A percentile compares a stretch with the other conserved stretches of the same genome.
These are phyloP conservation scores for Mrakia gelida DNA, from an alignment of 768 basidiomycete species.

Conservation along the genomic window DNA sequence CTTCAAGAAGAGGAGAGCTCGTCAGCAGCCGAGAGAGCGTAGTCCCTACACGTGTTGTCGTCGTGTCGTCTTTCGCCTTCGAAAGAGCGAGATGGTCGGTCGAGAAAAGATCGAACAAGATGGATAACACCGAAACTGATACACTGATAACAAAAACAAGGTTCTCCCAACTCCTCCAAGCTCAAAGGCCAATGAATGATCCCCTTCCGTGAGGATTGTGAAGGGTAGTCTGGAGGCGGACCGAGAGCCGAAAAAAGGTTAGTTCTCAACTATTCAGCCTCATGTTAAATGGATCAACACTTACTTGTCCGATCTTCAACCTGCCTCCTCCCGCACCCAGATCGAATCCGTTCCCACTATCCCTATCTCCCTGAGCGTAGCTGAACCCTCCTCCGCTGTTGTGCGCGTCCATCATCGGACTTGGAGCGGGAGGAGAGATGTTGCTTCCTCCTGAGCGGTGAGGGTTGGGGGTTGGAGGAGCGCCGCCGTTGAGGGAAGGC, in stretches of 20 bases:
- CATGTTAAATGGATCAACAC: too few relatives aligned
- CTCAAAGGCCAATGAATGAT: slow-evolving; percentile 83
- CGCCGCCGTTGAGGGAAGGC: slow-evolving; percentile 31
- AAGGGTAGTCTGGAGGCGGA: too few relatives aligned
- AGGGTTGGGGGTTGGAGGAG: slow-evolving; percentile 16
- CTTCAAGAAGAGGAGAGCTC: too few relatives aligned
- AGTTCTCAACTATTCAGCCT: too few relatives aligned
- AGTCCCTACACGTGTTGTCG: too few relatives aligned
- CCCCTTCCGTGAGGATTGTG: slow-evolving; percentile 87
- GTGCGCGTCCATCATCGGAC: slow-evolving; percentile 63
- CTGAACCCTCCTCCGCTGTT: slow-evolving; percentile 35
- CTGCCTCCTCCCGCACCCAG: slow-evolving; percentile 34
- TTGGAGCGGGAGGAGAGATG: slow-evolving; percentile 46
- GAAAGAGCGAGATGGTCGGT: background rate
- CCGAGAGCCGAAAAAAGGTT: too few relatives aligned
- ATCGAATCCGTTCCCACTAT: slow-evolving; percentile 32
- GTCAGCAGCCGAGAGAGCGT: too few relatives aligned
- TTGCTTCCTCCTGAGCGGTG: slow-evolving; percentile 12
- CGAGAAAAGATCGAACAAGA: background rate
- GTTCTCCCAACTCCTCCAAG: background rate
- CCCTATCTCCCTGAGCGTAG: slow-evolving; percentile 26
- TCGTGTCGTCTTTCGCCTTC: too few relatives aligned
- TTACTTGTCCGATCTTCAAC: slow-evolving; percentile 92
- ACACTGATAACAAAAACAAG: background rate
- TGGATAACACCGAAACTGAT: background rate